A percentile compares a stretch with the other conserved stretches of the same genome.
Evolutionary conservation across 345 rosid genomes (phyloP).

Genomic region (Gossypium rotundifolium): DNA sequence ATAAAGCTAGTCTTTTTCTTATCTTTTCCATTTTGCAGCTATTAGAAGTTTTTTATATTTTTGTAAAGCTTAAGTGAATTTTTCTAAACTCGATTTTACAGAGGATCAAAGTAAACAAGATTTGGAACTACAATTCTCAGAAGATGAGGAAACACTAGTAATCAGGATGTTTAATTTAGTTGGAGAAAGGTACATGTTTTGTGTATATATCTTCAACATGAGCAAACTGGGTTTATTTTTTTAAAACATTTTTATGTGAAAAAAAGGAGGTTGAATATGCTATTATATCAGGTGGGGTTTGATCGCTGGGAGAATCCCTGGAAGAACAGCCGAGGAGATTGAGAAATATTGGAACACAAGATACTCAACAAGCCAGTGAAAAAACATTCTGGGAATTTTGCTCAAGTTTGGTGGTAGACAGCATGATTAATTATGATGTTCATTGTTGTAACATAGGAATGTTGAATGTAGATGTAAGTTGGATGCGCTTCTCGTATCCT

Average conservation of each 20-base stretch:
- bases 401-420: neutral
- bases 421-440: neutral
- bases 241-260: neutral
- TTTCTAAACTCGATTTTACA: too few species aligned
- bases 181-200: conserved; percentile 24
- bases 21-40: neutral
- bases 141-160: conserved; percentile 36
- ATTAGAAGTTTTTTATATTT: neutral
- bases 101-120: conserved; percentile 18
- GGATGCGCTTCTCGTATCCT: neutral
- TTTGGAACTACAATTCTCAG: conserved; percentile 28
- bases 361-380: conserved; percentile 25
- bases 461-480: neutral
- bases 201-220: too few species aligned
- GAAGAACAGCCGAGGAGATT: conserved; percentile 45
- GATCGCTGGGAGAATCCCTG: conserved; percentile 43
- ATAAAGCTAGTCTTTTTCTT: neutral
- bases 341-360: conserved; percentile 38
- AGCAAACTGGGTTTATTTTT: too few species aligned
- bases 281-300: conserved; percentile 26
- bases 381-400: neutral
- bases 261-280: neutral
- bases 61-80: neutral
- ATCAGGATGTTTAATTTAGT: conserved; percentile 39
- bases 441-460: neutral